Evolutionary conservation across 1,284 basidiomycete genomes (phyloP), one percentile per base, ranked within the genome.

Genomic region (Wallemia hederae): DNA sequence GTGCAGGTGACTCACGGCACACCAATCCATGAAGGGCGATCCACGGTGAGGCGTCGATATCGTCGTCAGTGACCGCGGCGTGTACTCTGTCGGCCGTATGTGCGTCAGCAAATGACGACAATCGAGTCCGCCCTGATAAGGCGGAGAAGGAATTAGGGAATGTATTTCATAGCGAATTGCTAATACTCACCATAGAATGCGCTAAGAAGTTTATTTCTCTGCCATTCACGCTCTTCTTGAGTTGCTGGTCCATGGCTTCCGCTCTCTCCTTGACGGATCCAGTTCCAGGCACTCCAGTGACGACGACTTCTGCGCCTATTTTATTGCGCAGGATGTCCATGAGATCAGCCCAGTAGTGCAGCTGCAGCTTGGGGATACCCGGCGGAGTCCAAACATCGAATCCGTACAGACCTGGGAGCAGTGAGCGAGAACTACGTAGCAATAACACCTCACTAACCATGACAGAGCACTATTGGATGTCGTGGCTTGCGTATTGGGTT

Each of bases 11-110:
- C 81, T 66, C 68, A 83, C 85, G 60, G 78, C 77, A 73, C 92
- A 97, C 92, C 92, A 98, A 72, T 97, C 90, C 94, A 98, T 98
- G 70, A 98, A 97, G 0, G 92, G 90, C 66, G 85, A 90, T 26
- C 92, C 92, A 26, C 85, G 79, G 70, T 99, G 94, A 19, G 94
- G 94, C 0, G 94, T 97, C 57, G 82, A 83, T 64, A 99, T 79
- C 19, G 83, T 87, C 0, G 87, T 97, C 62, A 98, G 73, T 5
- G 86, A 90, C 39, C 89, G 72, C 0, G 94, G 91, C 0, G 75
- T 77, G 71, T 98, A 98, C 60, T 85, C 80, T 19, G 73, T 76
- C 0, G 92, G 90, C 63, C 78, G 78, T 66, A 92, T 77, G 68
- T 85, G 82, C 1, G 85, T 80, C 61, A 98, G 89, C 19, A 98